Base-by-base conservation (phyloP, 768 basidiomycete genomes). In the Psilocybe cyanescens region DNA sequence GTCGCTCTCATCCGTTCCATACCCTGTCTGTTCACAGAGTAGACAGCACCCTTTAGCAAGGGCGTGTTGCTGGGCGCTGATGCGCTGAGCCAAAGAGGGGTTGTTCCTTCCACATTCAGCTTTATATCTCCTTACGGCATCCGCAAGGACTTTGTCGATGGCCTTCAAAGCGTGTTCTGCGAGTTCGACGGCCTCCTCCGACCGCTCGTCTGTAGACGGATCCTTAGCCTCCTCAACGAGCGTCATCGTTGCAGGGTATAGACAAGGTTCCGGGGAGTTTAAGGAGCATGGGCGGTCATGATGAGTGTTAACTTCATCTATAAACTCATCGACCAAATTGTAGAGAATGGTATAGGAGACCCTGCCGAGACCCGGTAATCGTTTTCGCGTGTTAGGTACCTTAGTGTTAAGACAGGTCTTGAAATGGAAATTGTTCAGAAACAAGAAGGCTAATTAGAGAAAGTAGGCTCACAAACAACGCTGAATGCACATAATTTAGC, bases 21-120 rank as follows among this genome's bases (percentile, higher is more conserved):
- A 81, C 0, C 80, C 80, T 0, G 80, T 81, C 65, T 82, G 81
- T 64, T 82, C 81, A 50, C 75, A 78, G 14, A 82, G 70, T 60
- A 81, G 67, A 59, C 81, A 82, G 55, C 78, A 80, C 1, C 75
- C 76, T 51, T 75, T 73, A 1, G 76, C 76, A 14, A 82, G 68
- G 4, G 69, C 71, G 46, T 77, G 72, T 60, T 81, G 79, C 58
- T 75, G 77, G 2, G 68, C 62, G 19, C 75, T 76, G 41, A 82
- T 76, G 9, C 69, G 65, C 33, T 64, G 65, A 0, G 78, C 78
- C 55, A 78, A 61, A 19, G 68, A 70, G 30, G 66, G 49, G 44
- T 74, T 75, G 39, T 73, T 75, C 51, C 74, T 68, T 9, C 72
- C 71, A 47, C 76, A 74, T 55, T 82, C 80, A 24, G 70, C 71